Evolutionary conservation across 108 stramenopile species (phyloP), one percentile per base, ranked within the genome.

Genomic region (Skeletonema marinoi): DNA sequence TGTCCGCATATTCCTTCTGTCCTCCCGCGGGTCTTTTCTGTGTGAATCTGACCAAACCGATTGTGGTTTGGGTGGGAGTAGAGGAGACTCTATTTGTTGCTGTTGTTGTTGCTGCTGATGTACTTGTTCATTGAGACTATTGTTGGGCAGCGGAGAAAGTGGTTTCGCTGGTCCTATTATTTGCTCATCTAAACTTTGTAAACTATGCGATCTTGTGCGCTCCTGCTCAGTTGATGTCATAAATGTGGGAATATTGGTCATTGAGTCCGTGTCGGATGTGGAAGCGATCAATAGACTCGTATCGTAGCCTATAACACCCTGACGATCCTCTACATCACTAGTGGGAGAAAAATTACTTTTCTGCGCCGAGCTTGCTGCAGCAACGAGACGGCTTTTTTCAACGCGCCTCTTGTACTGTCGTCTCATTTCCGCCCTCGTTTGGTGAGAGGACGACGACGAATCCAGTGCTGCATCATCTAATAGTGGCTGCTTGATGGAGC

Each of bases 31-130:
- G 21, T 60, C 70, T 60, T 46, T 62, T 17, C 60, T 60, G 12
- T 62, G 60, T 0, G 39, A n/a, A 39, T 71, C 71, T n/a, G 42
- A n/a, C 59, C 60, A n/a, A 60, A n/a, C 29, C 14, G 60, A 41
- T 44, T 60, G 60, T 6, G 59, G 19, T 25, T 60, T 60, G 1
- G 60, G 60, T 17, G 32, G 69, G 32, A 59, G 71, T 16, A 0
- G 38, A 46, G 10, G 60, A 62, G 16, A n/a, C 4, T 56, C 9
- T 10, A 56, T 56, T 25, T 6, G 8, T 25, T 56, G 25, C 19
- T 51, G 50, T 3, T 51, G 50, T 3, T 4, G n/a, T 19, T 51
- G 41, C 54, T 56, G 54, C 21, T 29, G 54, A 1, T 56, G 54
- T 2, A 8, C 0, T 9, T 56, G 21, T 21, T 56, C 54, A 25